Evolutionary conservation across 192 early-diverging fungal genomes (phyloP).

Genomic region (Coemansia erecta): DNA sequence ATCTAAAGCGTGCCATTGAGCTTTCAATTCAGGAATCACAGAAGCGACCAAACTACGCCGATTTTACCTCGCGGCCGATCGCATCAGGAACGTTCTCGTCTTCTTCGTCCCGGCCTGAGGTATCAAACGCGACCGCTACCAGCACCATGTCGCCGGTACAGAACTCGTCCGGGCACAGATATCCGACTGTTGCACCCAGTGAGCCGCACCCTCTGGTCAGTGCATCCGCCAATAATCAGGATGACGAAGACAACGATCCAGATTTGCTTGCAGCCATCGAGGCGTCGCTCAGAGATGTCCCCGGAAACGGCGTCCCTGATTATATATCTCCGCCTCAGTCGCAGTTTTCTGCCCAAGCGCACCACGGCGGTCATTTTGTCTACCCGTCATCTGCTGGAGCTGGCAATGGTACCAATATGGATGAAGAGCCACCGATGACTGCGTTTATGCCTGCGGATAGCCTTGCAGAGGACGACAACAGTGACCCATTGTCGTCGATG

Average conservation of each 20-base stretch:
- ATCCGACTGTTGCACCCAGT: constrained; percentile 16
- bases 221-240: constrained; percentile 12
- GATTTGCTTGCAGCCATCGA: constrained; percentile 76
- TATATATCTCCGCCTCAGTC: constrained; percentile 4
- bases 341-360: not conserved
- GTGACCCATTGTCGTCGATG: constrained; percentile 64
- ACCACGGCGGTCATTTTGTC: not conserved
- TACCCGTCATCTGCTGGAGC: not conserved
- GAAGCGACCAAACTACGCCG: constrained; percentile 44
- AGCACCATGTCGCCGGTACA: no score
- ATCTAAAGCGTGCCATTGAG: constrained; percentile 90
- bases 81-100: not conserved
- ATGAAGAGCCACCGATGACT: constrained; percentile 17
- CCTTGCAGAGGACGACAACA: constrained; percentile 22
- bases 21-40: constrained; percentile 74
- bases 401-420: not conserved
- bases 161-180: not conserved
- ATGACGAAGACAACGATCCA: constrained; percentile 63
- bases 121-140: no score
- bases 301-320: constrained; percentile 22
- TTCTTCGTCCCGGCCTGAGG: no score
- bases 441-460: constrained; percentile 41
- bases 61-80: constrained; percentile 26
- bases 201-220: constrained; percentile 42
- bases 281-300: constrained; percentile 68